Evolutionary conservation across 164 flowering plant species (phyloP).

Genomic region (Vitis vinifera): DNA sequence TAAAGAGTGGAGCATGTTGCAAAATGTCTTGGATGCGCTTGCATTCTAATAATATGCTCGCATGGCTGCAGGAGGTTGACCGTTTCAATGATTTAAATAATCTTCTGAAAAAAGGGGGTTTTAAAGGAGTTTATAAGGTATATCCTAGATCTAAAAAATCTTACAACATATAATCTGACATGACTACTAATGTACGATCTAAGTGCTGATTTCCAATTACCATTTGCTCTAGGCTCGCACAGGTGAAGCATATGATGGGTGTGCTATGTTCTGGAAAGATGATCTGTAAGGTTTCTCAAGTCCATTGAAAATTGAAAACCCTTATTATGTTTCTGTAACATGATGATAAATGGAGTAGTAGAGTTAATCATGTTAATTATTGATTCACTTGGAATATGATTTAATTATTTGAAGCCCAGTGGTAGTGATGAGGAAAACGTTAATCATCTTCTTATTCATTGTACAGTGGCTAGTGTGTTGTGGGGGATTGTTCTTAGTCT

Average conservation of each 20-base stretch:
- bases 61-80: constrained; percentile 69
- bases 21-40: background rate
- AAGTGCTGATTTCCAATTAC: background rate
- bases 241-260: constrained; percentile 90
- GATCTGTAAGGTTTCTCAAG: constrained; percentile 46
- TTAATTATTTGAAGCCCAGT: background rate
- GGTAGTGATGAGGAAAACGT: no score
- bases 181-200: no score
- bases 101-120: constrained; percentile 61
- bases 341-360: background rate
- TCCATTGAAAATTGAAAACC: background rate
- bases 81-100: constrained; percentile 60
- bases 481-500: no score
- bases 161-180: no score
- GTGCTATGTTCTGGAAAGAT: constrained; percentile 88
- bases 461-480: no score
- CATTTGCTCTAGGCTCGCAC: constrained; percentile 63
- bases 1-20: background rate
- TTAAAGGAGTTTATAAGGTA: constrained; percentile 78
- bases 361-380: background rate
- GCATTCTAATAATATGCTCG: background rate
- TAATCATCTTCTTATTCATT: no score
- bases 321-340: background rate
- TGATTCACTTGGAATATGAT: background rate
- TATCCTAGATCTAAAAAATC: constrained; percentile 1